These are phyloP conservation scores for Verticillium nonalfalfae DNA, from an alignment of 2,329 filamentous ascomycete species.

Conservation along the genomic window DNA sequence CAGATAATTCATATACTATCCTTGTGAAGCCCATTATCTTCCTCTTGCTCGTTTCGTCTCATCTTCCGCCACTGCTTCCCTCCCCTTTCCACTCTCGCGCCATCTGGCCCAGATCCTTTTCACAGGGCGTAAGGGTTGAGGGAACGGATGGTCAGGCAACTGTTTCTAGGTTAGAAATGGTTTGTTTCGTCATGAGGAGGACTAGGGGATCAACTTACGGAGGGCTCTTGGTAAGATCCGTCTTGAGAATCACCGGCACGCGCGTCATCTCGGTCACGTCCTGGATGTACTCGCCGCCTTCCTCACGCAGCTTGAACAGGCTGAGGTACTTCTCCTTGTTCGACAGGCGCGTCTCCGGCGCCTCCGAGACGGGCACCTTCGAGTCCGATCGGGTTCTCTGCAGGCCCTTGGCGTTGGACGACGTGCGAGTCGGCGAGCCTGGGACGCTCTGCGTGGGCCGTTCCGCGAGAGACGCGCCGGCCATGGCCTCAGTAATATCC, in stretches of 20 bases:
- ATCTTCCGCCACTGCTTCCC: neutral
- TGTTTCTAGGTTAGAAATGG: conserved; percentile 36
- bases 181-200: neutral
- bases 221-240: conserved; percentile 96
- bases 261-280: conserved; percentile 97
- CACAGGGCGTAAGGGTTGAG: conserved; percentile 70
- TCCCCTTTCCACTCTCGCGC: neutral
- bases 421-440: conserved; percentile 76
- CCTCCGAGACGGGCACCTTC: conserved; percentile 72
- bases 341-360: conserved; percentile 70
- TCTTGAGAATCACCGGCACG: conserved; percentile 97
- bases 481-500: conserved; percentile 84
- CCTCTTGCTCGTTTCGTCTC: neutral
- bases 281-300: conserved; percentile 93
- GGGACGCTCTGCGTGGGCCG: conserved; percentile 94
- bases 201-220: conserved; percentile 64
- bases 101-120: conserved; percentile 8
- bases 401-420: conserved; percentile 59
- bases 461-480: conserved; percentile 82
- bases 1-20: neutral
- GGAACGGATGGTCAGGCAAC: conserved; percentile 77
- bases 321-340: conserved; percentile 97
- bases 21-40: neutral
- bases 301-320: conserved; percentile 83
- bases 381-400: conserved; percentile 91